Conservation (phyloP, 2,329 filamentous ascomycete genomes). For the Coniochaeta prunicola region DNA sequence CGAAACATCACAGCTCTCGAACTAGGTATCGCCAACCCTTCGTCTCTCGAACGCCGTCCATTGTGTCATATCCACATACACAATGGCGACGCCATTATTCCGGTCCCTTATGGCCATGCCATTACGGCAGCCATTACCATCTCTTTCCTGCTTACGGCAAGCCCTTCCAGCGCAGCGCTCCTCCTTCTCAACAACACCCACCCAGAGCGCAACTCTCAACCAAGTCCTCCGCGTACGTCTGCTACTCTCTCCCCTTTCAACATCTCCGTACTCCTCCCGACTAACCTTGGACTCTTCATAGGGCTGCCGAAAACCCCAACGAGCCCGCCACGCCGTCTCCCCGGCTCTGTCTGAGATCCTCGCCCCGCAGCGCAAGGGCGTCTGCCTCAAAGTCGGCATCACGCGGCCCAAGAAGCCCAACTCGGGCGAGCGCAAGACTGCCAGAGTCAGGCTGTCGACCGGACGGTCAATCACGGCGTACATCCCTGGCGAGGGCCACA, state of each 20-base stretch:
- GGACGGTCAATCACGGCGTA: constrained; percentile 87
- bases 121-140: constrained; percentile 15
- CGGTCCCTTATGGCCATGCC: constrained; percentile 24
- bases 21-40: neutral
- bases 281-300: constrained; percentile 18
- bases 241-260: neutral
- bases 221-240: constrained; percentile 55
- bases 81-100: constrained; percentile 27
- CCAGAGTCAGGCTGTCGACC: constrained; percentile 79
- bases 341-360: constrained; percentile 66
- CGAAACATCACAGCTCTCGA: neutral
- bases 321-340: constrained; percentile 77
- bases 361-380: constrained; percentile 84
- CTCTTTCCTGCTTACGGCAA: constrained; percentile 8
- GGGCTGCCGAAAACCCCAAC: constrained; percentile 73
- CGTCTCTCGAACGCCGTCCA: neutral
- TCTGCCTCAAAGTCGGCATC: constrained; percentile 89
- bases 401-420: constrained; percentile 98
- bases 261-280: constrained; percentile 6
- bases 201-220: constrained; percentile 58
- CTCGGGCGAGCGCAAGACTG: constrained; percentile 93
- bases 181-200: constrained; percentile 33
- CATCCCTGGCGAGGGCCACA: constrained; percentile 96
- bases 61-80: constrained; percentile 3
- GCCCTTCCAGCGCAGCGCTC: constrained; percentile 21